A percentile compares a stretch with the other conserved stretches of the same genome.
phyloP scores from a whole-genome alignment of 768 basidiomycete species.

The Holtermanniella nyarrowii region DNA sequence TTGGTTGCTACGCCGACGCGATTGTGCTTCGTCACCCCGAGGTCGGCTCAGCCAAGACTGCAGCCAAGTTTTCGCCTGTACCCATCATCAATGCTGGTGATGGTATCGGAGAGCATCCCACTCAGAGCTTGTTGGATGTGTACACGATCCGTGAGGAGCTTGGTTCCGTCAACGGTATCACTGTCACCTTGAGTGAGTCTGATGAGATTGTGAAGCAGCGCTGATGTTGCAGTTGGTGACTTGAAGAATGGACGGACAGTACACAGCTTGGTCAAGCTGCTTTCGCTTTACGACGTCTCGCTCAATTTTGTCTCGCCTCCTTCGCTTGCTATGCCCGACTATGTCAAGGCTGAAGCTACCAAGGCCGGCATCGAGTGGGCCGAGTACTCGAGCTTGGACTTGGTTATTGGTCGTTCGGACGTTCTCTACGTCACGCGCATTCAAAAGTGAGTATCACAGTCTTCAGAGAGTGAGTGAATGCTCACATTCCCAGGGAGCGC shows the following conservation, averaged over 20 bases:
- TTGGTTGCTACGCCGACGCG: constrained; percentile 90
- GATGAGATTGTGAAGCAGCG: background rate
- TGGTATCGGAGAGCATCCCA: constrained; percentile 93
- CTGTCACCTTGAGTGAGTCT: constrained; percentile 49
- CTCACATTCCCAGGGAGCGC: constrained; percentile 49
- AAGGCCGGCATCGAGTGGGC: constrained; percentile 69
- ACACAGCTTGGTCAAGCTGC: constrained; percentile 83
- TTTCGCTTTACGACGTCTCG: constrained; percentile 77
- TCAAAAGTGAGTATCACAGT: constrained; percentile 51
- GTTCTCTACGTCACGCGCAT: constrained; percentile 94
- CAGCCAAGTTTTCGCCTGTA: constrained; percentile 92
- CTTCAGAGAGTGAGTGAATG: background rate
- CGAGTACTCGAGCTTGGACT: constrained; percentile 79
- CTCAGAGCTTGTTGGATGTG: constrained; percentile 46
- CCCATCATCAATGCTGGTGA: constrained; percentile 96
- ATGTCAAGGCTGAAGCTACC: constrained; percentile 68
- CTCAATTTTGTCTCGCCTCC: constrained; percentile 92
- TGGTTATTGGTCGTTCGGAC: constrained; percentile 83
- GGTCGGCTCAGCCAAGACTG: constrained; percentile 82
- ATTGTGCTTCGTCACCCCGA: constrained; percentile 91
- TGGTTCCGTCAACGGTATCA: constrained; percentile 92
- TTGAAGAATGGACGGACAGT: constrained; percentile 97
- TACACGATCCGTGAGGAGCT: constrained; percentile 96
- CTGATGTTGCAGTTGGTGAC: constrained; percentile 56
- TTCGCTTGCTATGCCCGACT: constrained; percentile 77